A percentile compares a stretch with the other conserved stretches of the same genome.
These are phyloP conservation scores for Cyclotella distinguenda DNA, from an alignment of 108 stramenopile genomes.

Conservation along the genomic window DNA sequence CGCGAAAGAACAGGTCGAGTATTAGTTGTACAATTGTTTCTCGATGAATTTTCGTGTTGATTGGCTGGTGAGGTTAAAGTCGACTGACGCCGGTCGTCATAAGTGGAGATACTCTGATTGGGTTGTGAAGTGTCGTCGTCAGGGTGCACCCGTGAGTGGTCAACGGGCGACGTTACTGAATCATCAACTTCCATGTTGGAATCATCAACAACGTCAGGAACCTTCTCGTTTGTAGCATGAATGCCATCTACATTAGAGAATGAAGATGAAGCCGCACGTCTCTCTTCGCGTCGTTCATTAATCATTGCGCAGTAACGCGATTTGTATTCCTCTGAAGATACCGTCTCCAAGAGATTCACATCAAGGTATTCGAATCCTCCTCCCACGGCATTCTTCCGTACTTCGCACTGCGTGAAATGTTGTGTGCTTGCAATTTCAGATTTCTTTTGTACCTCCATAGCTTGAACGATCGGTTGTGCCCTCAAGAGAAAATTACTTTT, in stretches of 20 bases:
- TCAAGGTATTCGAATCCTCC: slow-evolving; percentile 20
- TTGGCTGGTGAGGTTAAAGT: background rate
- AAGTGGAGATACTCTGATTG: too few relatives aligned
- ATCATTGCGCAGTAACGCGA: slow-evolving; percentile 20
- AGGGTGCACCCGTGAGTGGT: background rate
- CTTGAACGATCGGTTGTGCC: slow-evolving; percentile 27
- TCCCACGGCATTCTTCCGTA: slow-evolving; percentile 9
- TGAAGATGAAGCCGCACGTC: too few relatives aligned
- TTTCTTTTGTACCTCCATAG: slow-evolving; percentile 29
- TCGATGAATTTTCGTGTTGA: background rate
- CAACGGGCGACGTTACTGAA: slow-evolving; percentile 9
- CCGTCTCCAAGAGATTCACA: background rate
- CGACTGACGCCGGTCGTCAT: background rate
- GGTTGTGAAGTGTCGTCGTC: background rate
- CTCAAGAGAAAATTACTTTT: slow-evolving; percentile 14
- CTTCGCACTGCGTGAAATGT: slow-evolving; percentile 18
- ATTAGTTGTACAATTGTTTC: too few relatives aligned
- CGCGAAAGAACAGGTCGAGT: too few relatives aligned
- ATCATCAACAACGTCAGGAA: slow-evolving; percentile 9
- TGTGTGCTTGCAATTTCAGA: slow-evolving; percentile 9
- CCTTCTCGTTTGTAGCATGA: background rate
- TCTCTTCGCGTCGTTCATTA: background rate
- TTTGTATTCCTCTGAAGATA: slow-evolving; percentile 17
- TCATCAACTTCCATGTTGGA: slow-evolving; percentile 42
- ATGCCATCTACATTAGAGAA: too few relatives aligned